phyloP scores from a whole-genome alignment of 2,329 filamentous ascomycete genomes.

The Myriangium duriaei region DNA sequence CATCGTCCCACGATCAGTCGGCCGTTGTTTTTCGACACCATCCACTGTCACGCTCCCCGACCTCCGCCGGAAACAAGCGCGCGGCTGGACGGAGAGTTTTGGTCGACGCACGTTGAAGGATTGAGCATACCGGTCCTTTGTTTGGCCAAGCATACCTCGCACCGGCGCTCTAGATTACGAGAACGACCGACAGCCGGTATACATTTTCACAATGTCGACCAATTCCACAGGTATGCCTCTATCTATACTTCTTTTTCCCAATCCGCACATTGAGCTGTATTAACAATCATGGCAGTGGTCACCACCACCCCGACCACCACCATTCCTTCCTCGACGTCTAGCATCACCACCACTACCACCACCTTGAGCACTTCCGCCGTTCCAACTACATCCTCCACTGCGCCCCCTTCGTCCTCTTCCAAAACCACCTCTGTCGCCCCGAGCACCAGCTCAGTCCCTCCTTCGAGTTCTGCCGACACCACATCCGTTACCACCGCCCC shows the following conservation, averaged over 20 bases:
- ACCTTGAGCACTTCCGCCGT: slow-evolving; percentile 11
- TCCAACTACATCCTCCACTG: slow-evolving; percentile 12
- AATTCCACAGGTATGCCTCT: slow-evolving; percentile 9
- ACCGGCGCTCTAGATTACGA: no score
- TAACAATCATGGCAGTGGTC: slow-evolving; percentile 7
- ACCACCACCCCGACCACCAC: slow-evolving; percentile 1
- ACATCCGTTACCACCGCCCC: slow-evolving; percentile 15
- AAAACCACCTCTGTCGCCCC: slow-evolving; percentile 7
- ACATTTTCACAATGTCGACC: no score
- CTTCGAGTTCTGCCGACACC: slow-evolving; percentile 12
- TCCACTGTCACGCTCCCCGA: no score
- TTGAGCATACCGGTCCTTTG: no score
- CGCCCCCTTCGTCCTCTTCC: slow-evolving; percentile 14
- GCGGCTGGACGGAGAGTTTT: no score
- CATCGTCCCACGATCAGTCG: no score
- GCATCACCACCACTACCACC: slow-evolving; percentile 5
- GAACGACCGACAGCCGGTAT: no score
- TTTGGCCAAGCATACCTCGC: no score
- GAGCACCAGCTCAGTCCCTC: slow-evolving; percentile 12
- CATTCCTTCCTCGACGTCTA: slow-evolving; percentile 2
- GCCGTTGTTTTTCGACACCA: no score
- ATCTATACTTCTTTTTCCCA: not conserved
- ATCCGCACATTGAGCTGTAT: not conserved
- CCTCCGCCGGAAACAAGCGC: no score
- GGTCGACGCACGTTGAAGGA: no score